Evolutionary conservation across 371 early-diverging fungal species (phyloP).

Genomic region (Parasitella parasitica): DNA sequence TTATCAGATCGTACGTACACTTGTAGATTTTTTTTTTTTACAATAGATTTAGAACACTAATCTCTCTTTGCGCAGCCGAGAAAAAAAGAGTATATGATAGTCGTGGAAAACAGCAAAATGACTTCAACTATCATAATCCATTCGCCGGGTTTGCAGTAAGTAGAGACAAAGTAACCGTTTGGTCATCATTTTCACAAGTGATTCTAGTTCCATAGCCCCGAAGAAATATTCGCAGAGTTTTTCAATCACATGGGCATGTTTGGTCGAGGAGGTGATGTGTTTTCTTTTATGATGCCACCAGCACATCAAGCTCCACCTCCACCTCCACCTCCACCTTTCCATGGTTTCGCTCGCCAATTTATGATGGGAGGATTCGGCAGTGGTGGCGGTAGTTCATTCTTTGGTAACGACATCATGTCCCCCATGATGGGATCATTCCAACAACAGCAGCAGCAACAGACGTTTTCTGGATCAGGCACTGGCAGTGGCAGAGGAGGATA

Average conservation of each 20-base stretch:
- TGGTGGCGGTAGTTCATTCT: neutral
- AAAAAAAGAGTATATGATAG: constrained; percentile 42
- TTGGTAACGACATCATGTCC: neutral
- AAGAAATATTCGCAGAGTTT: constrained; percentile 50
- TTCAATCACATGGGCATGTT: constrained; percentile 29
- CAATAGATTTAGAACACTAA: neutral
- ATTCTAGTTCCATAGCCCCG: constrained; percentile 47
- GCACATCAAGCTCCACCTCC: neutral
- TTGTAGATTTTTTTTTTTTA: neutral
- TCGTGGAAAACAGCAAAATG: constrained; percentile 9
- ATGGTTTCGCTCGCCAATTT: neutral
- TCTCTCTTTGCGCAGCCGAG: constrained; percentile 24
- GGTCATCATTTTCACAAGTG: neutral
- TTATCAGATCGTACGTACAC: constrained; percentile 49
- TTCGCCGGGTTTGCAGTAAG: constrained; percentile 38
- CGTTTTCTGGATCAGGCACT: neutral
- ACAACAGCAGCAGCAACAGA: neutral
- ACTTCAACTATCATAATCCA: constrained; percentile 7
- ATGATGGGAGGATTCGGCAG: neutral
- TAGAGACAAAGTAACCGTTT: neutral
- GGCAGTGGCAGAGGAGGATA: neutral
- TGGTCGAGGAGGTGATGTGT: neutral
- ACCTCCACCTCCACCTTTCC: neutral
- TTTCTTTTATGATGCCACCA: constrained; percentile 4
- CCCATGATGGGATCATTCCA: neutral